phyloP scores from a whole-genome alignment of 1,284 basidiomycete species.

The Rhodotorula sp. region DNA sequence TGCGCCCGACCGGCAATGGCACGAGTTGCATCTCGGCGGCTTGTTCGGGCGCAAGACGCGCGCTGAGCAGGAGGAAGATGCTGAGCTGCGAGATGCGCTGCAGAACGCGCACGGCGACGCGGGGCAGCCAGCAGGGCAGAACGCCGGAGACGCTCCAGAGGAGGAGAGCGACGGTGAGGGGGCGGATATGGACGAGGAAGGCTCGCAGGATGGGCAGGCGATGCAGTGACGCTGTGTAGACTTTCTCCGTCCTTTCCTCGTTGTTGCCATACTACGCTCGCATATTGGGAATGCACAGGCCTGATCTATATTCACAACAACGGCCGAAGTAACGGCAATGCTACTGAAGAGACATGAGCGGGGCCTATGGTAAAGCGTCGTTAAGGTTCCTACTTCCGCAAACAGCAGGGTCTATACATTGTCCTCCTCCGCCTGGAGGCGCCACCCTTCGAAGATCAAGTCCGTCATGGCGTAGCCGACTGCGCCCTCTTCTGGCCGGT shows the following conservation, averaged over 20 bases:
- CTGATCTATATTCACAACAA: neutral
- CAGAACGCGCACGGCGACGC: slow-evolving; percentile 28
- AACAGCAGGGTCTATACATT: neutral
- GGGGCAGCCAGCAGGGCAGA: slow-evolving; percentile 34
- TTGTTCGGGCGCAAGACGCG: slow-evolving; percentile 19
- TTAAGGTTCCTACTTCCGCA: too few species aligned
- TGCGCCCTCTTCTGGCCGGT: slow-evolving; percentile 17
- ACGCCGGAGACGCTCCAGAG: slow-evolving; percentile 19
- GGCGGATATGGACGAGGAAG: neutral
- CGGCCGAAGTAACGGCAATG: neutral
- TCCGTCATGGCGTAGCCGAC: slow-evolving; percentile 15
- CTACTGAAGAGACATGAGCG: neutral
- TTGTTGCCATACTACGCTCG: slow-evolving; percentile 1
- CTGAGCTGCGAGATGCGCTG: slow-evolving; percentile 9
- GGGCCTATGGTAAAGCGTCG: too few species aligned
- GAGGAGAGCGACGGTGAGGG: slow-evolving; percentile 7
- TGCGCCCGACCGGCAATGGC: slow-evolving; percentile 28
- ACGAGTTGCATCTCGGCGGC: slow-evolving; percentile 20
- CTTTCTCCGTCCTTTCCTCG: neutral
- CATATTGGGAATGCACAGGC: neutral
- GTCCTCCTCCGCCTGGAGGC: neutral
- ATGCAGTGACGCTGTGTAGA: neutral
- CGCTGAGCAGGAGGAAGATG: slow-evolving; percentile 15
- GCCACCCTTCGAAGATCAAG: slow-evolving; percentile 17
- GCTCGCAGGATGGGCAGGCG: neutral